phyloP scores from a whole-genome alignment of 345 rosid genomes.

The Xanthoceras sorbifolium region DNA sequence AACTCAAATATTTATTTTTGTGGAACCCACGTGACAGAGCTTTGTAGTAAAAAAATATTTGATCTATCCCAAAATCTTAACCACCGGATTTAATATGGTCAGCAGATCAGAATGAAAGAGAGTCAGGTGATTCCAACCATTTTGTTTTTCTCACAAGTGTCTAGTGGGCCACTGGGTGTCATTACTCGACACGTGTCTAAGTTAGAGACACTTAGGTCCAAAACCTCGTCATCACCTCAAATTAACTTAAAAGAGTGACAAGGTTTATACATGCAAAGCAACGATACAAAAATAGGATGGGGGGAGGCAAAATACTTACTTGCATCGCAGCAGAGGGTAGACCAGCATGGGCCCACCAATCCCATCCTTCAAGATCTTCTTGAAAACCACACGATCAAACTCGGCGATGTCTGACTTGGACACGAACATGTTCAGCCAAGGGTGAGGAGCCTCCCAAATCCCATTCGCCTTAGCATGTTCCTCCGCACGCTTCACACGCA shows the following conservation, averaged over 20 bases:
- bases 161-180: not conserved
- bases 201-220: not conserved
- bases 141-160: not conserved
- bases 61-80: slow-evolving; percentile 25
- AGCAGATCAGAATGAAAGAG: not conserved
- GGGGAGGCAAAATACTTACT: slow-evolving; percentile 39
- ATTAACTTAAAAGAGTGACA: not conserved
- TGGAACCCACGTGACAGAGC: slow-evolving; percentile 21
- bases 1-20: too few relatives aligned
- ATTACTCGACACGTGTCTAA: slow-evolving; percentile 8
- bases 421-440: slow-evolving; percentile 89
- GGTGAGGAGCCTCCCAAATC: slow-evolving; percentile 89
- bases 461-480: slow-evolving; percentile 60
- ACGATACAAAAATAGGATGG: not conserved
- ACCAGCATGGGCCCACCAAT: slow-evolving; percentile 90
- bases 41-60: slow-evolving; percentile 1
- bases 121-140: not conserved
- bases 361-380: slow-evolving; percentile 61
- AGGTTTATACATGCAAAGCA: slow-evolving; percentile 38
- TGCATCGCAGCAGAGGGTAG: slow-evolving; percentile 84
- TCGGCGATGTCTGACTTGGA: slow-evolving; percentile 55
- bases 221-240: slow-evolving; percentile 37
- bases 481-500: slow-evolving; percentile 71
- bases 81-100: slow-evolving; percentile 19
- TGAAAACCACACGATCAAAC: slow-evolving; percentile 75